Evolutionary conservation across 495 filamentous ascomycete genomes (phyloP).

Genomic region (Talaromyces wortmannii): DNA sequence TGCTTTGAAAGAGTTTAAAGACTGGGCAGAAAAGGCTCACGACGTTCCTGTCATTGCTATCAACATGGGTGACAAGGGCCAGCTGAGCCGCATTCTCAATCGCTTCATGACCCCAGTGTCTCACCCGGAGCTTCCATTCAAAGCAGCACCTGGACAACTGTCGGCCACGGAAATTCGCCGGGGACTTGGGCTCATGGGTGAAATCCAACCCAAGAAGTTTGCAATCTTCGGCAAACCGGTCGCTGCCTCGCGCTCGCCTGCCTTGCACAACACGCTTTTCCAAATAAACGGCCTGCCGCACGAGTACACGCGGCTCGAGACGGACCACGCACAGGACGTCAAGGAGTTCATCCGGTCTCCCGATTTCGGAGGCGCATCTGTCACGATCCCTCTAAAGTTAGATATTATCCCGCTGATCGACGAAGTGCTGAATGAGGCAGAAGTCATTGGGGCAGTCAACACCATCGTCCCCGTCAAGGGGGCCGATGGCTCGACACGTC

Average conservation of each 20-base stretch:
- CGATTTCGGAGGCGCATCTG: constrained; percentile 85
- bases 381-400: constrained; percentile 92
- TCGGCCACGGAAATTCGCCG: constrained; percentile 83
- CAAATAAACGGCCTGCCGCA: constrained; percentile 75
- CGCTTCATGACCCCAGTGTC: constrained; percentile 93
- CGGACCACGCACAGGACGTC: constrained; percentile 57
- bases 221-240: constrained; percentile 86
- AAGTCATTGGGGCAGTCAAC: constrained; percentile 88
- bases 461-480: constrained; percentile 62
- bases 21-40: constrained; percentile 62
- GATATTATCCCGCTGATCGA: constrained; percentile 81
- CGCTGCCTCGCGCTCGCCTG: constrained; percentile 70
- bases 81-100: constrained; percentile 86
- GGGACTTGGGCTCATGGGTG: constrained; percentile 70
- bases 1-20: constrained; percentile 74
- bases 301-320: constrained; percentile 75
- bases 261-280: constrained; percentile 86
- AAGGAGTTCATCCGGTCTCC: constrained; percentile 59
- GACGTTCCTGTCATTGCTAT: constrained; percentile 81
- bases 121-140: constrained; percentile 80
- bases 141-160: constrained; percentile 91
- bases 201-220: constrained; percentile 70
- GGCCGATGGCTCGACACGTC: constrained; percentile 33
- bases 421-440: constrained; percentile 68
- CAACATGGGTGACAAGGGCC: constrained; percentile 88